Evolutionary conservation across 805 yeast genomes (phyloP).

Genomic region (Starmera amethionina): DNA sequence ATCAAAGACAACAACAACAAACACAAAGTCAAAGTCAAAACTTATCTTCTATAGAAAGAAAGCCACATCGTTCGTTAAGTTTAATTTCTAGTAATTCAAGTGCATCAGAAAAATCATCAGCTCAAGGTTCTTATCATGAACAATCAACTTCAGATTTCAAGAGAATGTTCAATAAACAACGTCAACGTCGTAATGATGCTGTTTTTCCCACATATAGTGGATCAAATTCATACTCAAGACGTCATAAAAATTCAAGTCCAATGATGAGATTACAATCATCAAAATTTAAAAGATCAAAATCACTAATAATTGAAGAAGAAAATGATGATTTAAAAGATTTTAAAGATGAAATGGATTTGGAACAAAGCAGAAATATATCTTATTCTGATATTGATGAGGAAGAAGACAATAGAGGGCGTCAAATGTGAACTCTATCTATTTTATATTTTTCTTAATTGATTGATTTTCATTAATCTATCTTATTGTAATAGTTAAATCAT

Average conservation of each 20-base stretch:
- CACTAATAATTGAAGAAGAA: constrained; percentile 15
- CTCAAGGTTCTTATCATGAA: constrained; percentile 30
- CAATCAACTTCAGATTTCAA: constrained; percentile 22
- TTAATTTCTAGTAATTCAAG: constrained; percentile 28
- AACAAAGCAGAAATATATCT: constrained; percentile 1
- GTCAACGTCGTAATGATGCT: constrained; percentile 3
- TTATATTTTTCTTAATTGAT: not conserved
- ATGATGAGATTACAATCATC: constrained; percentile 15
- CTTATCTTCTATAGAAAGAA: constrained; percentile 13
- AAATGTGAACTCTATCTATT: not conserved
- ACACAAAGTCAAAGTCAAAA: constrained; percentile 1
- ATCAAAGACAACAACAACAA: constrained; percentile 4
- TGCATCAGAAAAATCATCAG: constrained; percentile 26
- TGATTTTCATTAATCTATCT: not conserved
- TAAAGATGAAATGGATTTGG: constrained; percentile 14
- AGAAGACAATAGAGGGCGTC: constrained; percentile 5
- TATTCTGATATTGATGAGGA: constrained; percentile 17
- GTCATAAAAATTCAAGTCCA: constrained; percentile 18
- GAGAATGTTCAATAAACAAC: constrained; percentile 4
- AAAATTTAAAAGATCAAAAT: constrained; percentile 11
- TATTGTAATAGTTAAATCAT: not conserved
- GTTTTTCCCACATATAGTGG: constrained; percentile 9
- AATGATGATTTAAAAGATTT: constrained; percentile 11
- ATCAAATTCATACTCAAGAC: not conserved
- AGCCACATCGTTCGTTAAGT: constrained; percentile 19